These are phyloP conservation scores for Sporothrix curviconia DNA, from an alignment of 2,329 filamentous ascomycete species.

Conservation along the genomic window DNA sequence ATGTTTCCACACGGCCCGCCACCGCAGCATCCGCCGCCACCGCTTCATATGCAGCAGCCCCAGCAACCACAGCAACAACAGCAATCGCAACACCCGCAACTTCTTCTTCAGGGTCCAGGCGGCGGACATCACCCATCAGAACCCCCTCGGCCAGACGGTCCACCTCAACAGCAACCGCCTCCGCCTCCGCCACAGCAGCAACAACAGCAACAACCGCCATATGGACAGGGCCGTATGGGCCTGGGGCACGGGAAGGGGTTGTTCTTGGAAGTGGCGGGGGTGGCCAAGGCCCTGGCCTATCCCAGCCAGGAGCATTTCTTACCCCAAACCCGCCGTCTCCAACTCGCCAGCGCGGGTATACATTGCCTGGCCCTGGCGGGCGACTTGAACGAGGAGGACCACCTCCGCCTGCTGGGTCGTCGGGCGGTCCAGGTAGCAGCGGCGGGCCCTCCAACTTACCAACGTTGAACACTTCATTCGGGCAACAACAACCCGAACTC, in stretches of 20 bases:
- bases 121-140: background rate
- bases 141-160: constrained; percentile 32
- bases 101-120: background rate
- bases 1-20: constrained; percentile 38
- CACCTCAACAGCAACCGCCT: constrained; percentile 8
- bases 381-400: constrained; percentile 30
- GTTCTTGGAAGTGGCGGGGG: background rate
- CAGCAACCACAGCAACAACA: constrained; percentile 8
- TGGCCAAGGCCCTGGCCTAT: constrained; percentile 25
- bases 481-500: constrained; percentile 51
- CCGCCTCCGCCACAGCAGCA: constrained; percentile 39
- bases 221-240: constrained; percentile 35
- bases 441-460: constrained; percentile 30
- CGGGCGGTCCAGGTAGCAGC: constrained; percentile 1
- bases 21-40: background rate
- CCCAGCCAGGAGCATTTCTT: constrained; percentile 32
- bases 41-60: constrained; percentile 28
- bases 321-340: constrained; percentile 41
- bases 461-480: constrained; percentile 40
- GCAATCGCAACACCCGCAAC: constrained; percentile 3
- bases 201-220: constrained; percentile 31
- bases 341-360: constrained; percentile 44
- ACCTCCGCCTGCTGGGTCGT: background rate
- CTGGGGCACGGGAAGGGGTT: constrained; percentile 27
- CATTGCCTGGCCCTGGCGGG: constrained; percentile 34